These are phyloP conservation scores for Pleurotus giganteus DNA, from an alignment of 768 basidiomycete genomes.

Conservation along the genomic window DNA sequence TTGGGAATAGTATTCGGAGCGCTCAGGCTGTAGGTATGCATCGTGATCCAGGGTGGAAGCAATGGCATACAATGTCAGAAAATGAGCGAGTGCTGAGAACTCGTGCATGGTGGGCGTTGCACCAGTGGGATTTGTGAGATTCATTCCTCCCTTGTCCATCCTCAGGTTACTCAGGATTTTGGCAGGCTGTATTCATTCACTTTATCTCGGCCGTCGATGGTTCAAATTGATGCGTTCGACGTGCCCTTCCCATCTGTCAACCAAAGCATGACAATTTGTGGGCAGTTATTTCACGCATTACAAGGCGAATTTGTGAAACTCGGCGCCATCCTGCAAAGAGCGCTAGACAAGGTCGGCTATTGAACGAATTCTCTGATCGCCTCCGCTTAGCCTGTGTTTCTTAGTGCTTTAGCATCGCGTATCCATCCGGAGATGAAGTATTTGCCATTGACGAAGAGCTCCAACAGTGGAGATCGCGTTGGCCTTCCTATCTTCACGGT, in stretches of 20 bases:
- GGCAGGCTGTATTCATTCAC: slow-evolving; percentile 40
- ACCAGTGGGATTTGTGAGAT: slow-evolving; percentile 41
- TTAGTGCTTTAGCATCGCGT: slow-evolving; percentile 34
- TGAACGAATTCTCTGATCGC: neutral
- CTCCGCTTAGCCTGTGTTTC: neutral
- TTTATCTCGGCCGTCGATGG: slow-evolving; percentile 44
- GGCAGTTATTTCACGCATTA: slow-evolving; percentile 28
- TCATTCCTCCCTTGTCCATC: slow-evolving; percentile 2
- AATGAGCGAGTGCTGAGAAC: slow-evolving; percentile 40
- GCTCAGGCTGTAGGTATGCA: slow-evolving; percentile 43
- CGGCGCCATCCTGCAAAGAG: slow-evolving; percentile 36
- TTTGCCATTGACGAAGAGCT: slow-evolving; percentile 42
- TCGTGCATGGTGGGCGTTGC: slow-evolving; percentile 43
- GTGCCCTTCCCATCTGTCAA: slow-evolving; percentile 32
- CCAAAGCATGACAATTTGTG: slow-evolving; percentile 30
- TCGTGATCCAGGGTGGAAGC: slow-evolving; percentile 38
- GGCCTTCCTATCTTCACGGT: slow-evolving; percentile 40
- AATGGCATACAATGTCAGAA: slow-evolving; percentile 42
- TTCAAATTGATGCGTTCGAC: slow-evolving; percentile 32
- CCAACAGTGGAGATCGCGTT: slow-evolving; percentile 39
- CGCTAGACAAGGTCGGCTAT: slow-evolving; percentile 36
- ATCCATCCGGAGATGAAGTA: slow-evolving; percentile 32
- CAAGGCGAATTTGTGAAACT: slow-evolving; percentile 36
- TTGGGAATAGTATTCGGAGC: slow-evolving; percentile 36
- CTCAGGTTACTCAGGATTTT: slow-evolving; percentile 12